Evolutionary conservation across 176 grass and related monocot species (phyloP), one percentile per base, ranked within the genome.

Genomic region (Musa schizocarpa): DNA sequence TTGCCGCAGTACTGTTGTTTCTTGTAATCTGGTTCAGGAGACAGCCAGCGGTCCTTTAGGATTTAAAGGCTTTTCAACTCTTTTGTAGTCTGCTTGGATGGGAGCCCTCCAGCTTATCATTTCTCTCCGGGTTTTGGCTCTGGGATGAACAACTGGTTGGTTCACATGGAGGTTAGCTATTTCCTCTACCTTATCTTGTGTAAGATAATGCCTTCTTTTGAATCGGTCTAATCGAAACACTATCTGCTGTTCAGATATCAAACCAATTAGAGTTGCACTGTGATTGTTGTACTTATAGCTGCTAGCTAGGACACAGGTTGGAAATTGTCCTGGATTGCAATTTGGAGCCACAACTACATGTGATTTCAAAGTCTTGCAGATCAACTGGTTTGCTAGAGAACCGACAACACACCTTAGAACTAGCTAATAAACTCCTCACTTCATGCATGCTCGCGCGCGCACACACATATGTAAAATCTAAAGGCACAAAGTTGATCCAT

Each of bases 21-120:
- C 20, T 53, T 11, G 70, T 73, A 52, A 53, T 20, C 21, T 53
- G n/a, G 50, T 21, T 8, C 13, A 75, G 11, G 1, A 19, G 43
- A 50, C 22, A 0, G 12, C 48, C 9, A n/a, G 14, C 11, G 9
- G 13, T 21, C 6, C 10, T 21, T 13, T 16, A 9, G 29, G 22
- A 8, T 8, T 26, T 19, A 27, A 48, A 48, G 16, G 25, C 10
- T 63, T 63, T 17, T 50, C 17, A 61, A 10, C 11, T 49, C 48
- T 63, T 66, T 14, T 75, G 59, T 78, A 96, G 92, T 96, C 11
- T 96, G 92, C 50, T 69, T 96, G 84, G 89, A 96, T 79, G 92
- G 92, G 14, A 96, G 92, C n/a, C 52, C 89, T 12, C 89, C 89
- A n/a, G 86, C 89, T 53, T 96, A 96, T 17, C 92, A 96, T 55